These are phyloP conservation scores for Aureobasidium sp. DNA, from an alignment of 2,329 filamentous ascomycete genomes.

Conservation along the genomic window DNA sequence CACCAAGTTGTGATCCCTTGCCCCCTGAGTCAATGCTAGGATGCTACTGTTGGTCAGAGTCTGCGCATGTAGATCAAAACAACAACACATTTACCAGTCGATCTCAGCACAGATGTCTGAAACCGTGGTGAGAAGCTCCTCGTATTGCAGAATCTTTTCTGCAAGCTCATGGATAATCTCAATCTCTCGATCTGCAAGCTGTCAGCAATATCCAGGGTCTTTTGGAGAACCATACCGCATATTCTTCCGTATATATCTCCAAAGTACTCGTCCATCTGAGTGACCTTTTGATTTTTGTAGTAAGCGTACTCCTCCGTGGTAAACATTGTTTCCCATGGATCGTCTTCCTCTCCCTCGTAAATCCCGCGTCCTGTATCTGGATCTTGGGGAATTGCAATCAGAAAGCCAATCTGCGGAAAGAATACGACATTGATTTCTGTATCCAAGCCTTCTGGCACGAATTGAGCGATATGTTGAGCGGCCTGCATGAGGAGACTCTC, in stretches of 20 bases:
- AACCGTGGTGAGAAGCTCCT: constrained; percentile 57
- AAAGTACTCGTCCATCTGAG: constrained; percentile 68
- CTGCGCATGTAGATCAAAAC: not conserved
- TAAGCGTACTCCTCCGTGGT: constrained; percentile 61
- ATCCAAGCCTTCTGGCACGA: constrained; percentile 53
- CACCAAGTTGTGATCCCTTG: constrained; percentile 63
- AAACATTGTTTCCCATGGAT: constrained; percentile 73
- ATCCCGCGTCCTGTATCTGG: constrained; percentile 50
- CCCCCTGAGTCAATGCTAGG: constrained; percentile 71
- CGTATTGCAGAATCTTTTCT: constrained; percentile 61
- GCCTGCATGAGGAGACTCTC: constrained; percentile 64
- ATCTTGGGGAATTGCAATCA: constrained; percentile 66
- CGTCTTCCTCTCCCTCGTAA: constrained; percentile 55
- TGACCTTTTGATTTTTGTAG: constrained; percentile 81
- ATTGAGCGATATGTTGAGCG: constrained; percentile 54
- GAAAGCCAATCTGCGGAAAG: constrained; percentile 84
- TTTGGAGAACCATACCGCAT: constrained; percentile 50
- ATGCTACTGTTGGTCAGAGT: constrained; percentile 44
- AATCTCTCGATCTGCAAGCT: constrained; percentile 68
- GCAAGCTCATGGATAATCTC: constrained; percentile 77
- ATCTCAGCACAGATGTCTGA: constrained; percentile 81
- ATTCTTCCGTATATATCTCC: constrained; percentile 84
- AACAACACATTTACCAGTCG: constrained; percentile 55
- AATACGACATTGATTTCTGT: constrained; percentile 70
- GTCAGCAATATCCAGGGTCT: not conserved